Evolutionary conservation across 768 basidiomycete species (phyloP).

Genomic region (Phylloporus sp.): DNA sequence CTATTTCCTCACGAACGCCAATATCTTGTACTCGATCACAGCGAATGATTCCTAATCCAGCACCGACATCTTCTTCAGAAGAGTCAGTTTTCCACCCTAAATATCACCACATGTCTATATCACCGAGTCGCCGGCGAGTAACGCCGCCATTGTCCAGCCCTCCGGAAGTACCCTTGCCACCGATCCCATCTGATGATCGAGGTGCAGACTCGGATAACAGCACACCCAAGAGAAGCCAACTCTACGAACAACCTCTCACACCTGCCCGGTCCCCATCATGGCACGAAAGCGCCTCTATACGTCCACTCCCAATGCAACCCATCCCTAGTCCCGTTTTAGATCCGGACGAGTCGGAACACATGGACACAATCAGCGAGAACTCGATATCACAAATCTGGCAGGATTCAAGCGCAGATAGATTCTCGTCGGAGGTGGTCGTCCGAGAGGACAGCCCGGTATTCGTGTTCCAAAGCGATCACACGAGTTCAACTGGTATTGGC

Average conservation of each 20-base stretch:
- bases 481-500: slow-evolving; percentile 5
- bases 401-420: not conserved
- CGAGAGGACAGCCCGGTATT: slow-evolving; percentile 23
- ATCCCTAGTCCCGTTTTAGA: slow-evolving; percentile 13
- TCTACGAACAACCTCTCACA: not conserved
- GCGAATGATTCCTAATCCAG: not conserved
- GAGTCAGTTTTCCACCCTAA: slow-evolving; percentile 2
- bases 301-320: slow-evolving; percentile 18
- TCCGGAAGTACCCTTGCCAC: slow-evolving; percentile 21
- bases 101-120: slow-evolving; percentile 1
- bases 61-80: slow-evolving; percentile 6
- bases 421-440: slow-evolving; percentile 3
- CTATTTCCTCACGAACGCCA: not conserved
- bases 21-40: slow-evolving; percentile 1
- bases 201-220: not conserved
- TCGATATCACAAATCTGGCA: slow-evolving; percentile 10
- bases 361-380: not conserved
- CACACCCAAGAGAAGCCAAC: not conserved
- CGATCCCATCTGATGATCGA: slow-evolving; percentile 15
- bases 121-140: slow-evolving; percentile 5
- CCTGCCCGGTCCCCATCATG: not conserved
- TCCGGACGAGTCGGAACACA: slow-evolving; percentile 6
- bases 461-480: slow-evolving; percentile 3
- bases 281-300: not conserved
- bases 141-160: slow-evolving; percentile 11